Percentiles rank a stretch among this genome's conserved stretches.
phyloP scores from a whole-genome alignment of 2,329 filamentous ascomycete species.

The Pseudocercospora fuligena region DNA sequence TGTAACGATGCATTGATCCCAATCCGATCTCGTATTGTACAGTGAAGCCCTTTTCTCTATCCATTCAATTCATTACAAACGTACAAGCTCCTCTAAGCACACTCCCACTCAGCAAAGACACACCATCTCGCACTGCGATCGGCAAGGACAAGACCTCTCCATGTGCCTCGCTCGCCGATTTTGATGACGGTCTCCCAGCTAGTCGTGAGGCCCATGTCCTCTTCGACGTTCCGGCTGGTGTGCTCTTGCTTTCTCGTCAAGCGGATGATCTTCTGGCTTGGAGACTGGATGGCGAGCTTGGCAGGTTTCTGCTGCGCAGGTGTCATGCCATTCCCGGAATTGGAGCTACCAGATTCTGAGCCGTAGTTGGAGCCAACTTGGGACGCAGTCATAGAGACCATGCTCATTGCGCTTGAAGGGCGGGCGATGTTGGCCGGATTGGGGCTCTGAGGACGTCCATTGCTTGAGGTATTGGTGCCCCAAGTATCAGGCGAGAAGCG shows the following conservation, averaged over 20 bases:
- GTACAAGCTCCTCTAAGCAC: conserved; percentile 43
- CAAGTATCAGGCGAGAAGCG: conserved; percentile 46
- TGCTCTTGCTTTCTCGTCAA: conserved; percentile 75
- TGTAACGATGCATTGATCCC: conserved; percentile 4
- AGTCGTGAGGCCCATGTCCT: conserved; percentile 70
- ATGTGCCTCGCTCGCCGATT: conserved; percentile 79
- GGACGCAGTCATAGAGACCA: conserved; percentile 60
- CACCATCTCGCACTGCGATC: conserved; percentile 86
- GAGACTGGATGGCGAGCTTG: conserved; percentile 92
- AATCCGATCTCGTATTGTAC: neutral
- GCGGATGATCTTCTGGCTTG: conserved; percentile 90
- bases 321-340: conserved; percentile 57
- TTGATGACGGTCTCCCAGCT: conserved; percentile 92
- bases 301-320: conserved; percentile 75
- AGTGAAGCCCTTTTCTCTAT: neutral
- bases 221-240: conserved; percentile 59
- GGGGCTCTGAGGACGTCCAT: conserved; percentile 55
- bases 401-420: conserved; percentile 64
- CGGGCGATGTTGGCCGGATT: conserved; percentile 54
- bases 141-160: conserved; percentile 80
- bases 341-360: conserved; percentile 53
- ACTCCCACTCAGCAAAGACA: conserved; percentile 88
- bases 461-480: conserved; percentile 34
- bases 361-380: conserved; percentile 59
- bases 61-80: neutral